Percentiles rank a stretch among this genome's conserved stretches.
These are phyloP conservation scores for Stellera chamaejasme DNA, from an alignment of 345 rosid genomes.

Conservation along the genomic window DNA sequence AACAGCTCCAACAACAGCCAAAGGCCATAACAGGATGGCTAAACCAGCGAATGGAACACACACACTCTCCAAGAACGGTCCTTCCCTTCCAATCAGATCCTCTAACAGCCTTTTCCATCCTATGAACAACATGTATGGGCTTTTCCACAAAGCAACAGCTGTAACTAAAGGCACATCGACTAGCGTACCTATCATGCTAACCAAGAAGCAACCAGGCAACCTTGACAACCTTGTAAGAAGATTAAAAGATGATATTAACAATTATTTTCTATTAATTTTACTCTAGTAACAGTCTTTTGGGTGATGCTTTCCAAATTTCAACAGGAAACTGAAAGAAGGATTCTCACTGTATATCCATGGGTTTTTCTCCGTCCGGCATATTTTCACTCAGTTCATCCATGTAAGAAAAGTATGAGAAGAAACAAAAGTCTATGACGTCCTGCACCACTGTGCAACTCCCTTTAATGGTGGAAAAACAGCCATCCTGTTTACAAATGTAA, in stretches of 20 bases:
- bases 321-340: neutral
- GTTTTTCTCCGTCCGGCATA: conserved; percentile 39
- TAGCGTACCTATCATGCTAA: conserved; percentile 46
- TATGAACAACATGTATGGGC: conserved; percentile 71
- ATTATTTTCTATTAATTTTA: neutral
- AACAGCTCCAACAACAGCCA: conserved; percentile 64
- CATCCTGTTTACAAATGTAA: conserved; percentile 38
- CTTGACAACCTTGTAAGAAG: conserved; percentile 38
- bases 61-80: conserved; percentile 77
- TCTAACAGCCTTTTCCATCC: conserved; percentile 90
- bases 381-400: conserved; percentile 77
- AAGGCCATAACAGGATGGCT: conserved; percentile 76
- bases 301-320: neutral
- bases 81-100: conserved; percentile 84
- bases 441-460: conserved; percentile 64
- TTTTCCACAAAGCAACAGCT: conserved; percentile 64
- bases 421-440: conserved; percentile 80
- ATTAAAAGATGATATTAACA: neutral
- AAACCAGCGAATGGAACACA: conserved; percentile 94
- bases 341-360: conserved; percentile 49
- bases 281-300: neutral
- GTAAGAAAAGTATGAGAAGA: conserved; percentile 81
- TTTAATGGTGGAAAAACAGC: conserved; percentile 47
- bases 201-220: conserved; percentile 63
- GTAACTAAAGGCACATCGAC: conserved; percentile 54